Conservation (phyloP, 805 yeast species). For the Ogataea nitratoaversa region DNA sequence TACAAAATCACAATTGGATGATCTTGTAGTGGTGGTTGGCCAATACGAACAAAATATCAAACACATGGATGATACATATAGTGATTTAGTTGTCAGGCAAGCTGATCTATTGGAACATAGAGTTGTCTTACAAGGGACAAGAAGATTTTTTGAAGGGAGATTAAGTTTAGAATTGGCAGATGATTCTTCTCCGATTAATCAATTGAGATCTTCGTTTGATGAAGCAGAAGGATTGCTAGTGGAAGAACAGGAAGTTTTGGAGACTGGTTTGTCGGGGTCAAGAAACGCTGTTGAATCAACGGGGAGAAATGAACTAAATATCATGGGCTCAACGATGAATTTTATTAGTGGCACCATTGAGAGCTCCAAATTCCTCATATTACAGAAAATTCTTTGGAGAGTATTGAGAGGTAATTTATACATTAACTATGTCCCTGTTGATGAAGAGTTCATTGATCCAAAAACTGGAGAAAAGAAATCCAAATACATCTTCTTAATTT, state of each 20-base stretch:
- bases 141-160: constrained; percentile 32
- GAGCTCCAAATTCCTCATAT: constrained; percentile 59
- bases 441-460: constrained; percentile 60
- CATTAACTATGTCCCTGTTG: constrained; percentile 70
- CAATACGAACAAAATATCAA: constrained; percentile 66
- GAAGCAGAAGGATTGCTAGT: constrained; percentile 22
- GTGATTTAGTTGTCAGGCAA: constrained; percentile 53
- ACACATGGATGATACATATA: constrained; percentile 67
- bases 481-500: constrained; percentile 81
- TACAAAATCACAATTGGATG: constrained; percentile 66
- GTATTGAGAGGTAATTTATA: constrained; percentile 87
- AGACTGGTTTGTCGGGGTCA: constrained; percentile 15
- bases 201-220: constrained; percentile 25
- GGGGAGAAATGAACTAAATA: constrained; percentile 33
- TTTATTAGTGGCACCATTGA: constrained; percentile 79
- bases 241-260: constrained; percentile 21
- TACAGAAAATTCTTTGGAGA: constrained; percentile 89
- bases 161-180: constrained; percentile 29
- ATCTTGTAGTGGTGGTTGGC: constrained; percentile 53
- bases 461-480: constrained; percentile 49
- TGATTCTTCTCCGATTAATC: constrained; percentile 22
- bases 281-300: constrained; percentile 7
- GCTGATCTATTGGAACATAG: constrained; percentile 66
- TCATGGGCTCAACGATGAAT: constrained; percentile 34
- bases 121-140: constrained; percentile 41